Evolutionary conservation across 78 protist genomes (phyloP), one percentile per base, ranked within the genome.

Genomic region (Cavenderia fasciculata): DNA sequence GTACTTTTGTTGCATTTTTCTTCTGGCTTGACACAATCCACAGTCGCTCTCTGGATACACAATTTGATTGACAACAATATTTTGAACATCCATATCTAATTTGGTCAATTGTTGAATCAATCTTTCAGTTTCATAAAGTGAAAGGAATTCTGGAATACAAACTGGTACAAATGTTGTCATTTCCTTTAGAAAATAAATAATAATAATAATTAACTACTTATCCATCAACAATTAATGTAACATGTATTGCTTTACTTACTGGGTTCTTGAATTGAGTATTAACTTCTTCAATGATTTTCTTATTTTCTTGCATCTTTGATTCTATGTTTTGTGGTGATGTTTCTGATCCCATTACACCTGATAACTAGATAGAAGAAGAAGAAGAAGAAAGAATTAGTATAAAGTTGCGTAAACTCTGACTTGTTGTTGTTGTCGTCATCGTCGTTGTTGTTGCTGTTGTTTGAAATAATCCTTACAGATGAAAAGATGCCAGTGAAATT

Each of bases 71-170:
- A 98, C 99, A 27, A 98, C 49, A 51, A 98, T 84, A 86, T 95
- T 95, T 54, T 95, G 95, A 19, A 78, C 56, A 69, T 98, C 99
- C 49, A 98, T 98, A 44, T 86, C 98, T 44, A 69, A 90, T 84
- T 89, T 92, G 23, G 97, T 84, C 43, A 98, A 94, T 49, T 96
- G 98, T 73, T 97, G 98, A 6, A 99, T 84, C 27, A 99, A 86
- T n/a, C 99, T 92, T 92, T 99, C 99, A 1, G 99, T 99, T 77
- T 99, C 99, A 74, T 98, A 99, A 8, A 99, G 86, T 25, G 99
- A 96, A 14, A 98, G 97, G 71, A 98, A 98, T 87, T 98, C 99
- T 16, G 99, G 97, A 44, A 99, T 98, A 85, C 99, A 97, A 16
- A 99, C 99, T 70, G 98, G 96, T 25, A 99, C 97, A 44, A 99